Evolutionary conservation across 441 rosid species (phyloP).

Genomic region (Eruca vesicaria): DNA sequence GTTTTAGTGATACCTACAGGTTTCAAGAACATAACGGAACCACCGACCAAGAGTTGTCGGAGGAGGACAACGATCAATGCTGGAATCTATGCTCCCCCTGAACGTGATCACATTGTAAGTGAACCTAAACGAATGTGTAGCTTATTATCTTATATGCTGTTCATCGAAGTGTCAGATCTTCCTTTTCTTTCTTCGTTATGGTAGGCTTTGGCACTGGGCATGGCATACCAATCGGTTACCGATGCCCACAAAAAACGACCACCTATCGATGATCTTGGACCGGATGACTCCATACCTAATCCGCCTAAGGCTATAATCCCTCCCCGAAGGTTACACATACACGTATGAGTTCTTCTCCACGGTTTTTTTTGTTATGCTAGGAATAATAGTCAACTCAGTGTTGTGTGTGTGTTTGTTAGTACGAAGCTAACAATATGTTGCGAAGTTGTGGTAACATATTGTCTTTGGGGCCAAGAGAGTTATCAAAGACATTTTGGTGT

Average conservation of each 20-base stretch:
- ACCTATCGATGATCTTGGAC: slow-evolving; percentile 66
- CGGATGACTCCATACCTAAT: slow-evolving; percentile 48
- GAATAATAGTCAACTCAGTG: not conserved
- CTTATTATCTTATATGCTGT: no score
- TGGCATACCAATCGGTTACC: slow-evolving; percentile 84
- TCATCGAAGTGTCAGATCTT: no score
- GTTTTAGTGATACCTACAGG: slow-evolving; percentile 73
- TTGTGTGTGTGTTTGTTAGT: not conserved
- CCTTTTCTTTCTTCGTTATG: not conserved
- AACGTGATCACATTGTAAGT: slow-evolving; percentile 83
- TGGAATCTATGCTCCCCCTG: slow-evolving; percentile 81
- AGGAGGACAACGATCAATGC: slow-evolving; percentile 61
- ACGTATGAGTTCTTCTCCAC: slow-evolving; percentile 17
- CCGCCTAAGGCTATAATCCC: slow-evolving; percentile 45
- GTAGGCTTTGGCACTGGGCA: slow-evolving; percentile 89
- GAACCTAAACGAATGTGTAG: no score
- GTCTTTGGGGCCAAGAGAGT: no score
- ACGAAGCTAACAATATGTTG: not conserved
- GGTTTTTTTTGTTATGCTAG: not conserved
- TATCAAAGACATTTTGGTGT: no score
- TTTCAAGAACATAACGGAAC: slow-evolving; percentile 48
- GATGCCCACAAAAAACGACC: slow-evolving; percentile 78
- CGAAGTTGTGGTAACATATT: no score
- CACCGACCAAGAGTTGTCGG: slow-evolving; percentile 48
- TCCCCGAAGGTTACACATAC: slow-evolving; percentile 46